phyloP scores from a whole-genome alignment of 805 yeast species.

The Priceomyces fermenticarens region DNA sequence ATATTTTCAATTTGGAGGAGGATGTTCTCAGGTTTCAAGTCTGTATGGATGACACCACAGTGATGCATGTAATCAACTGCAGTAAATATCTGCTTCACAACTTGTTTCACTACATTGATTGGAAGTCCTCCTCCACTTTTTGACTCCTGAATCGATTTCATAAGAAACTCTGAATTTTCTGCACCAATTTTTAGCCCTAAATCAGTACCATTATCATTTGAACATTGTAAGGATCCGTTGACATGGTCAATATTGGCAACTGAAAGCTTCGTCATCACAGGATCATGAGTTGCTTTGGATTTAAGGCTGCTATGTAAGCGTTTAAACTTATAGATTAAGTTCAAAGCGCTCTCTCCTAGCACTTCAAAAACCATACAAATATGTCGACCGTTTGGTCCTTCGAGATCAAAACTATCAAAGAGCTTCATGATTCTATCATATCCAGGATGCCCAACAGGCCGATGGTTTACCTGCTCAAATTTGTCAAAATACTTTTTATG shows the following conservation, averaged over 20 bases:
- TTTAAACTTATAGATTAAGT: constrained; percentile 47
- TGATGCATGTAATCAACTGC: constrained; percentile 59
- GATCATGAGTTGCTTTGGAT: not conserved
- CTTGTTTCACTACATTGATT: constrained; percentile 49
- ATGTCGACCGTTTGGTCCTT: constrained; percentile 63
- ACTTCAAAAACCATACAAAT: constrained; percentile 68
- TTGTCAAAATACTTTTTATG: constrained; percentile 10
- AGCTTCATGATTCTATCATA: constrained; percentile 50
- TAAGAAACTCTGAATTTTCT: constrained; percentile 18
- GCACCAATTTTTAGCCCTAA: constrained; percentile 13
- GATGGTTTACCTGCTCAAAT: constrained; percentile 1
- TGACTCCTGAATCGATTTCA: constrained; percentile 31
- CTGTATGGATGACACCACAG: constrained; percentile 38
- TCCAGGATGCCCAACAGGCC: constrained; percentile 41
- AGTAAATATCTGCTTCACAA: constrained; percentile 51
- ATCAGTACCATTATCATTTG: constrained; percentile 3
- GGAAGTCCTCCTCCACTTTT: constrained; percentile 55
- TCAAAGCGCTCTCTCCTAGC: constrained; percentile 57
- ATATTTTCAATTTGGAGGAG: constrained; percentile 42
- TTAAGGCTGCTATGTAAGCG: constrained; percentile 4
- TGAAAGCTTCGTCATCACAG: constrained; percentile 11
- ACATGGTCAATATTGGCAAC: constrained; percentile 14
- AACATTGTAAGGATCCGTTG: too few relatives aligned
- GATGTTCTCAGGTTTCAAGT: constrained; percentile 42
- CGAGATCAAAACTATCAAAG: constrained; percentile 52